Percentiles rank a stretch among this genome's conserved stretches.
phyloP scores from a whole-genome alignment of 2,329 filamentous ascomycete genomes.

The Trichoderma polysporum region DNA sequence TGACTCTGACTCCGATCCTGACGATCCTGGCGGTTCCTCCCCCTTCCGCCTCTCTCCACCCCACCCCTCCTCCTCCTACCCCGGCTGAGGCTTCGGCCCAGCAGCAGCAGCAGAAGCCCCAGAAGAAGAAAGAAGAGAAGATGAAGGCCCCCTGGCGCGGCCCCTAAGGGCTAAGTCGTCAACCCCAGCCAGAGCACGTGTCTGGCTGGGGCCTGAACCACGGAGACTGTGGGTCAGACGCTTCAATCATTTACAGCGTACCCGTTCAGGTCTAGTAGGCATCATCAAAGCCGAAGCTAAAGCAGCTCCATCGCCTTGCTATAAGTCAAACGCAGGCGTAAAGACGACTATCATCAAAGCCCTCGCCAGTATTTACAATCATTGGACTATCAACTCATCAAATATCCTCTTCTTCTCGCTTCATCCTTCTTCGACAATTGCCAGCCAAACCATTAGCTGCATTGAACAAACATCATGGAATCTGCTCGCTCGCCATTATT shows the following conservation, averaged over 20 bases:
- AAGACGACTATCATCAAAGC: slow-evolving; percentile 9
- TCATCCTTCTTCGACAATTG: too few species aligned
- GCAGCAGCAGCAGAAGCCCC: neutral
- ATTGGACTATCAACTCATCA: neutral
- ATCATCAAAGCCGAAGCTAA: slow-evolving; percentile 3
- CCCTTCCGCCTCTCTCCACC: too few species aligned
- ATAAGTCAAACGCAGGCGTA: slow-evolving; percentile 1
- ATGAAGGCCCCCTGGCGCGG: neutral
- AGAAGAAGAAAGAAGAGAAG: too few species aligned
- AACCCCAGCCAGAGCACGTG: neutral
- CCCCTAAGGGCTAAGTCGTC: slow-evolving; percentile 4
- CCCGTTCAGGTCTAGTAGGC: slow-evolving; percentile 15
- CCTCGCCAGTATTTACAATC: neutral
- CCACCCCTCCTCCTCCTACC: too few species aligned
- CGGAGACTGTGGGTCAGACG: slow-evolving; percentile 13
- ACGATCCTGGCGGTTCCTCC: too few species aligned
- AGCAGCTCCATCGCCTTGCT: slow-evolving; percentile 13
- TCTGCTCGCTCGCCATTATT: neutral
- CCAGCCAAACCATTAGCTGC: neutral
- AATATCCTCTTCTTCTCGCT: neutral
- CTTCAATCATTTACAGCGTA: slow-evolving; percentile 2
- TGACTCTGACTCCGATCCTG: too few species aligned
- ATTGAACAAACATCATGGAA: neutral
- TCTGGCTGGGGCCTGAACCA: slow-evolving; percentile 2
- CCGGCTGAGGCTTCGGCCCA: too few species aligned